These are phyloP conservation scores for Blattamonas nauphoetae DNA, from an alignment of 78 protist genomes.

Conservation along the genomic window DNA sequence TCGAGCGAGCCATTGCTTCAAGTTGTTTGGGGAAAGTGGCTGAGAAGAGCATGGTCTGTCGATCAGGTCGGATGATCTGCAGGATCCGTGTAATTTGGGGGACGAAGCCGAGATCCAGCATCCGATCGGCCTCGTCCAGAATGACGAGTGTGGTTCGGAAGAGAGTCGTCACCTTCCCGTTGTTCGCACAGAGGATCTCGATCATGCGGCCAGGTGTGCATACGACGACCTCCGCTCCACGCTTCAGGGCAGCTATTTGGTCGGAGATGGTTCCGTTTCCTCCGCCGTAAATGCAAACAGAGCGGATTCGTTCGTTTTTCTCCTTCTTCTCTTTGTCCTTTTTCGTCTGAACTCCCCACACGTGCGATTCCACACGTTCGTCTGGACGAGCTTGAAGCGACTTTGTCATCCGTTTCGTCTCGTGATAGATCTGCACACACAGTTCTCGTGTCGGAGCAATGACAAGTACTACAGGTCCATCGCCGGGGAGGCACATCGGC, in stretches of 20 bases:
- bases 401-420: conserved; percentile 9
- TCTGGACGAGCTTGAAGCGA: neutral
- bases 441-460: conserved; percentile 95
- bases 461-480: conserved; percentile 85
- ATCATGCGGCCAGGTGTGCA: conserved; percentile 98
- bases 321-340: neutral
- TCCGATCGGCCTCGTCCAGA: conserved; percentile 97
- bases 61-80: conserved; percentile 65
- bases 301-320: neutral
- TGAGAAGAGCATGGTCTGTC: conserved; percentile 50
- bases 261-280: conserved; percentile 41
- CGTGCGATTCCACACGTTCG: neutral
- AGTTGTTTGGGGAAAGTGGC: conserved; percentile 8
- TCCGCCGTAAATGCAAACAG: conserved; percentile 88
- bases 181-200: conserved; percentile 79
- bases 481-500: conserved; percentile 53
- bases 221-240: conserved; percentile 86
- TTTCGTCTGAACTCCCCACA: neutral
- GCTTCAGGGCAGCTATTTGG: conserved; percentile 81
- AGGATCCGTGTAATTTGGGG: conserved; percentile 43
- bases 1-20: conserved; percentile 48
- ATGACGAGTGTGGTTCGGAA: conserved; percentile 78
- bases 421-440: conserved; percentile 73
- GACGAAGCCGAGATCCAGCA: conserved; percentile 88
- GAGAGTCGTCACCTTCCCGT: conserved; percentile 74